phyloP scores from a whole-genome alignment of 2,329 filamentous ascomycete genomes.

The Xylaria digitata region DNA sequence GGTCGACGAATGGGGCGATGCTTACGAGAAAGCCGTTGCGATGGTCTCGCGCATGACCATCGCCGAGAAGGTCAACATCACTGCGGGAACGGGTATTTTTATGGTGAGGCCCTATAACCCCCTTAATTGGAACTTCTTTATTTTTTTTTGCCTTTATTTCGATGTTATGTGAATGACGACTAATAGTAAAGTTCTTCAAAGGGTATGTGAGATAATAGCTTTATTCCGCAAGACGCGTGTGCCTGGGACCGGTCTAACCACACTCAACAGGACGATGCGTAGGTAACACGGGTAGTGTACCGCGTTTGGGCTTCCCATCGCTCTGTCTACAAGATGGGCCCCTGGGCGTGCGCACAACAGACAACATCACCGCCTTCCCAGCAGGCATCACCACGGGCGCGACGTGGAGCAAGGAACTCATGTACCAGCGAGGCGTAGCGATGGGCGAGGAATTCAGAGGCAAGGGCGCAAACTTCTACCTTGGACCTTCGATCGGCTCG shows the following conservation, averaged over 20 bases:
- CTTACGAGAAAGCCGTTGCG: conserved; percentile 75
- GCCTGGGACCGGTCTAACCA: conserved; percentile 21
- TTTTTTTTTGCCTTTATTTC: background rate
- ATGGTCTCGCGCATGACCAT: conserved; percentile 81
- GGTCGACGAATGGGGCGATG: conserved; percentile 73
- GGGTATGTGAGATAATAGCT: conserved; percentile 36
- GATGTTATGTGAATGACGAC: background rate
- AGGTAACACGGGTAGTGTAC: conserved; percentile 79
- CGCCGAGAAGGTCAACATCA: conserved; percentile 83
- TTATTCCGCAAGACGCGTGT: background rate
- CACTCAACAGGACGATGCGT: conserved; percentile 67
- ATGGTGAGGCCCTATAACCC: conserved; percentile 66
- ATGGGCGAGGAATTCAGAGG: conserved; percentile 77
- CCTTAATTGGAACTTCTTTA: background rate
- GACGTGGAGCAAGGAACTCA: conserved; percentile 78
- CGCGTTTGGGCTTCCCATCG: conserved; percentile 76
- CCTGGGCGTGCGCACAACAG: conserved; percentile 76
- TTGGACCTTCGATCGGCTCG: conserved; percentile 78
- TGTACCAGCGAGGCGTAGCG: conserved; percentile 74
- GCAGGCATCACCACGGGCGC: conserved; percentile 81
- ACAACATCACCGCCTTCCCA: conserved; percentile 81
- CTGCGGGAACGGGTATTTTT: conserved; percentile 74
- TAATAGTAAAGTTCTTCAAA: conserved; percentile 39
- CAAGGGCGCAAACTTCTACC: conserved; percentile 77
- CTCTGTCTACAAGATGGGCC: conserved; percentile 79